Conservation (phyloP, 345 rosid species). For the Heritiera fomes region DNA sequence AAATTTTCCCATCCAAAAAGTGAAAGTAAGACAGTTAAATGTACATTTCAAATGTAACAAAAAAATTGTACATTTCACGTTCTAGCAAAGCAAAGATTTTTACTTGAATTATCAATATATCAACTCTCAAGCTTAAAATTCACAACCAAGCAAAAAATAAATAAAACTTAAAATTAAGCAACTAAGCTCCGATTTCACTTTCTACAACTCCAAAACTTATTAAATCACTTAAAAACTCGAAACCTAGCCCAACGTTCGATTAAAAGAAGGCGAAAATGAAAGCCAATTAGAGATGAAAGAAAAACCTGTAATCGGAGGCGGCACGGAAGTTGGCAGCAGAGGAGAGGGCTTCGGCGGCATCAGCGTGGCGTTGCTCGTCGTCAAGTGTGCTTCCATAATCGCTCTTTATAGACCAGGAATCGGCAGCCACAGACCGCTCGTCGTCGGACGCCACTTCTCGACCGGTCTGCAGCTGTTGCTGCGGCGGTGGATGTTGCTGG, state of each 20-base stretch:
- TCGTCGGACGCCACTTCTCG: constrained; percentile 85
- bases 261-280: background rate
- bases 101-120: background rate
- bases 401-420: constrained; percentile 98
- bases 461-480: constrained; percentile 33
- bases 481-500: constrained; percentile 34
- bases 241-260: background rate
- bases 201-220: background rate
- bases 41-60: background rate
- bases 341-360: constrained; percentile 87
- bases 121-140: background rate
- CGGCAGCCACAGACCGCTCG: constrained; percentile 94
- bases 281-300: background rate
- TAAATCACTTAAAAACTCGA: background rate
- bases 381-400: constrained; percentile 97
- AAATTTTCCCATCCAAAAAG: constrained; percentile 10
- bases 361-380: constrained; percentile 96
- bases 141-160: background rate
- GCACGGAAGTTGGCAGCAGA: constrained; percentile 67
- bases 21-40: background rate
- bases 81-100: background rate
- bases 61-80: background rate
- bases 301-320: constrained; percentile 75
- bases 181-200: background rate
- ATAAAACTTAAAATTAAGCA: background rate